Conservation (phyloP, 441 rosid species). For the Francoa sonchifolia region DNA sequence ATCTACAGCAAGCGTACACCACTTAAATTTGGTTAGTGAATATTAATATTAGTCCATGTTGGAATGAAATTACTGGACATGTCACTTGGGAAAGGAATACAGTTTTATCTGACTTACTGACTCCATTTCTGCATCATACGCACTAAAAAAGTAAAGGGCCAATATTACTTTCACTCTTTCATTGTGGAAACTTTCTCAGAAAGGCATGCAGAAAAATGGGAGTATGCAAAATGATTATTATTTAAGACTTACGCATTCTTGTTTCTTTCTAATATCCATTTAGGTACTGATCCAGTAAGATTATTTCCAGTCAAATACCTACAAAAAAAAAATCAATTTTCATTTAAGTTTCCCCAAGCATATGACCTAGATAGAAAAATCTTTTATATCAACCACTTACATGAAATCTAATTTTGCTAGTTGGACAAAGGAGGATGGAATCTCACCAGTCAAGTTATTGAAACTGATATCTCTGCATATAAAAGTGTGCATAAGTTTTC, state of each 20-base stretch:
- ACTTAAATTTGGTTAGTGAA: not conserved
- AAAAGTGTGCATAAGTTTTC: slow-evolving; percentile 1
- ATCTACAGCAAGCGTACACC: not conserved
- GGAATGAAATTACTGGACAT: not conserved
- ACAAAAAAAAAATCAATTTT: slow-evolving; percentile 8
- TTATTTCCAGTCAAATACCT: slow-evolving; percentile 75
- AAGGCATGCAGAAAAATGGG: not conserved
- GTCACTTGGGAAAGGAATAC: too few relatives aligned
- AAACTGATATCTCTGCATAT: slow-evolving; percentile 72
- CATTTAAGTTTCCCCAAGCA: slow-evolving; percentile 4
- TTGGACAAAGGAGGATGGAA: slow-evolving; percentile 42
- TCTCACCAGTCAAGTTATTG: slow-evolving; percentile 55
- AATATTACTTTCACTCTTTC: too few relatives aligned
- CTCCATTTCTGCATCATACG: not conserved
- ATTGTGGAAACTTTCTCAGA: not conserved
- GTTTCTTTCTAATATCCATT: slow-evolving; percentile 40
- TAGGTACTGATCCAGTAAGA: slow-evolving; percentile 59
- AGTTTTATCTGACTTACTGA: slow-evolving; percentile 2
- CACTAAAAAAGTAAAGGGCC: too few relatives aligned
- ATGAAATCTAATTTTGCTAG: slow-evolving; percentile 51
- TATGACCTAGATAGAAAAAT: not conserved
- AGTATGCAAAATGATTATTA: not conserved
- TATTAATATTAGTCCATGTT: not conserved
- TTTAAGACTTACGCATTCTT: slow-evolving; percentile 47
- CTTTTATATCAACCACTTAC: slow-evolving; percentile 29